Evolutionary conservation across 2,329 filamentous ascomycete genomes (phyloP), one percentile per base, ranked within the genome.

Genomic region (Penicillium crustosum): DNA sequence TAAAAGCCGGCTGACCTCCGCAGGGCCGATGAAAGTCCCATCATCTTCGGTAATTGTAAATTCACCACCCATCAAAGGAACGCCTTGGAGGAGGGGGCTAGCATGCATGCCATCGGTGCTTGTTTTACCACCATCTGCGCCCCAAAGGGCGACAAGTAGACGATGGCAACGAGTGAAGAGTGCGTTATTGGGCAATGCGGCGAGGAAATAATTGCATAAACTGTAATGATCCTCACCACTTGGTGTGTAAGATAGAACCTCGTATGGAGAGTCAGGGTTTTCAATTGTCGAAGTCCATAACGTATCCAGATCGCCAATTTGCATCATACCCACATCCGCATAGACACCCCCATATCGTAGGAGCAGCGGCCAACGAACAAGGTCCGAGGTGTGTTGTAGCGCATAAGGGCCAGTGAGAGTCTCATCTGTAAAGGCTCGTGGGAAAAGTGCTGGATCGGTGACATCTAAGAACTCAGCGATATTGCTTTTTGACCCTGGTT

Each of bases 331-430:
- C 0, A 83, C 83, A 61, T 86, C 83, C 0, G 82, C 79, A 63
- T 85, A 86, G 0, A 85, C 77, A 29, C 83, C 84, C 47, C 84
- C 83, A 61, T 85, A 83, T 54, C 72, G 77, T 12, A 84, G 73
- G n/a, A 86, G 69, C 13, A 86, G 72, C 3, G 84, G 83, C 63
- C 76, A 85, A 1, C 83, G 79, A 4, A 86, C 81, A 1, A 87
- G 78, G 58, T 87, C 84, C 0, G 82, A 84, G 0, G 77, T 81
- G 64, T 86, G 83, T 63, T 86, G 83, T 3, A 73, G 70, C 0
- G 77, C 78, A 67, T 83, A 83, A 9, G 70, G 70, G 15, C 84
- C 83, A 4, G 72, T 73, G 7, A 86, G 73, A 0, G 75, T 77
- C 7, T 77, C 77, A n/a, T 83, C 73, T 7, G 69, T 67, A 64